phyloP scores from a whole-genome alignment of 805 yeast species.

The Candida lessepsii region DNA sequence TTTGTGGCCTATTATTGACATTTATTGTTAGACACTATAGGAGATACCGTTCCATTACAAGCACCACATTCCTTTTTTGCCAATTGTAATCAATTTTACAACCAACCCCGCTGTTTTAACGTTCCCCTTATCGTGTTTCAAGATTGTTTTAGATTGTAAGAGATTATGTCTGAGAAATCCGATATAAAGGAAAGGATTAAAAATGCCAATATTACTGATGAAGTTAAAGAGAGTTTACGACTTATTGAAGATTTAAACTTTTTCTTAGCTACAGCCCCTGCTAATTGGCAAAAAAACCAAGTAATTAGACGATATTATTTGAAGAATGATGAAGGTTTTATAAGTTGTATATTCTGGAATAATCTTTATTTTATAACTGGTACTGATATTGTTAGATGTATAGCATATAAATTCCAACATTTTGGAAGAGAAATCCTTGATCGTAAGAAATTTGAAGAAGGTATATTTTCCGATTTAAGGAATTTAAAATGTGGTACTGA shows the following conservation, averaged over 20 bases:
- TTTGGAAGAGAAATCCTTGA: conserved; percentile 85
- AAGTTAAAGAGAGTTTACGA: conserved; percentile 48
- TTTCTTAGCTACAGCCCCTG: conserved; percentile 91
- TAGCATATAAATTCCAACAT: conserved; percentile 82
- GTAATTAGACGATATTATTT: conserved; percentile 81
- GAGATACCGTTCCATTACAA: too few species aligned
- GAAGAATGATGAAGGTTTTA: conserved; percentile 86
- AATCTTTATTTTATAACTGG: conserved; percentile 89
- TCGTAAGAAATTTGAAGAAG: conserved; percentile 94
- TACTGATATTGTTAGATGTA: conserved; percentile 91
- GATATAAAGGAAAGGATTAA: conserved; percentile 6
- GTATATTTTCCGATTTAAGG: conserved; percentile 87
- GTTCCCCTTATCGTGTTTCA: not conserved
- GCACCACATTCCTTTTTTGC: not conserved
- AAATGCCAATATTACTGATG: conserved; percentile 12
- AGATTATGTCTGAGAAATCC: conserved; percentile 8
- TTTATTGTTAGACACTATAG: too few species aligned
- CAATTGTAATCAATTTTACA: too few species aligned
- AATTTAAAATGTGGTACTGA: conserved; percentile 81
- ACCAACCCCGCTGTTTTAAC: too few species aligned
- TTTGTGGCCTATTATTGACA: too few species aligned
- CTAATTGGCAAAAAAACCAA: conserved; percentile 88
- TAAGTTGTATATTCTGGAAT: conserved; percentile 92
- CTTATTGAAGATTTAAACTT: conserved; percentile 77
- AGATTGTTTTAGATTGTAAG: conserved; percentile 9